phyloP scores from a whole-genome alignment of 805 yeast genomes.

The Kockiozyma suomiensis region DNA sequence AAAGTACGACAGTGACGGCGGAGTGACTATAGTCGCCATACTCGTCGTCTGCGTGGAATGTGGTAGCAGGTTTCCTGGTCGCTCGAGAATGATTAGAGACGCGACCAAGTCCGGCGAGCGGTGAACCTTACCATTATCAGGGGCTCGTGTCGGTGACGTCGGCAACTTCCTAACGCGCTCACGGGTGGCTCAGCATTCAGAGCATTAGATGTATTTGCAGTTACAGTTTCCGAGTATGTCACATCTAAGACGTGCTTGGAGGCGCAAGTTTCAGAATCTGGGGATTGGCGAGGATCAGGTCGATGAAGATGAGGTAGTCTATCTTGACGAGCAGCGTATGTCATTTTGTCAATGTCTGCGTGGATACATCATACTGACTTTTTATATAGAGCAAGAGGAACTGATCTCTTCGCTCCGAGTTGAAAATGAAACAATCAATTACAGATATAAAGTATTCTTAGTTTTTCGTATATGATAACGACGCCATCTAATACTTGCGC shows the following conservation, averaged over 20 bases:
- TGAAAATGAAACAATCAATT: conserved; percentile 26
- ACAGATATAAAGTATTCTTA: conserved; percentile 28
- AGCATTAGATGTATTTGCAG: neutral
- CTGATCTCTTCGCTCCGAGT: conserved; percentile 19
- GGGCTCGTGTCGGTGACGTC: conserved; percentile 11
- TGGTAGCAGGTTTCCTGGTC: neutral
- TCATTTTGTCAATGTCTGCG: neutral
- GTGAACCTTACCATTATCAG: neutral
- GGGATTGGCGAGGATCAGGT: conserved; percentile 12
- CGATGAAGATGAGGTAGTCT: conserved; percentile 24
- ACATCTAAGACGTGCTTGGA: conserved; percentile 23
- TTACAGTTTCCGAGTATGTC: conserved; percentile 5
- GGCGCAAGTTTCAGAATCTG: conserved; percentile 11
- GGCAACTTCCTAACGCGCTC: neutral
- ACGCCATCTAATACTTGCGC: neutral
- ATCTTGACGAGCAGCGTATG: conserved; percentile 33
- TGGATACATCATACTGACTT: neutral
- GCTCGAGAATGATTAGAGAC: too few relatives aligned
- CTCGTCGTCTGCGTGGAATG: neutral
- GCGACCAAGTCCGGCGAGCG: neutral
- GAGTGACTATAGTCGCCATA: conserved; percentile 26
- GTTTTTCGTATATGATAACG: too few relatives aligned
- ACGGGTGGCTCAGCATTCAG: neutral
- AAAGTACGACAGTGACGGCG: conserved; percentile 33
- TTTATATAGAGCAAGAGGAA: conserved; percentile 29